Evolutionary conservation across 2,329 filamentous ascomycete genomes (phyloP), one percentile per base, ranked within the genome.

Genomic region (Colletotrichum orbiculare): DNA sequence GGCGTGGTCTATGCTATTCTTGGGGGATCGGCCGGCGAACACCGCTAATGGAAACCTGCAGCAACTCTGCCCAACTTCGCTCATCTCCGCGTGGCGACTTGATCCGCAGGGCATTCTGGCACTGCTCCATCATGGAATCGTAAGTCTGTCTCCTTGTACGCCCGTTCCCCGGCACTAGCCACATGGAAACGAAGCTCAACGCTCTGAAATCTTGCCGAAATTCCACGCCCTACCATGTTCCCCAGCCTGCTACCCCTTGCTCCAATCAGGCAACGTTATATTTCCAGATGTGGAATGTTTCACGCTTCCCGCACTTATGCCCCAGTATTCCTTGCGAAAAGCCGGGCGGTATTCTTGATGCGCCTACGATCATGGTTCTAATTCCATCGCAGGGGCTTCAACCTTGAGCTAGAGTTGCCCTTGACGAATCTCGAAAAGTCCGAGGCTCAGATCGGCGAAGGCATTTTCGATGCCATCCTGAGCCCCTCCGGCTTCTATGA

Each of bases 371-470:
- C 25, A 25, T 25, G 25, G 25, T 25, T 25, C 25, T 25, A 25
- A 55, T 38, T 15, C 17, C 49, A 4, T n/a, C 66, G 68, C 63
- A 87, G 85, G 10, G 80, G 79, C 60, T 78, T 88, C 54, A 82
- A 87, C 64, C 77, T 88, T 59, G 87, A 89, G 66, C 79, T 89
- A 9, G 86, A 86, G 56, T 71, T 89, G 8, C 85, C 87, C 5
- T 75, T 82, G 41, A 87, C 84, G 4, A 85, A 85, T 8, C 77
- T 89, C 12, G 79, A 84, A 49, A 80, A 78, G 54, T 72, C 86
- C 54, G 85, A 88, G 63, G n/a, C 81, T 89, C 5, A 82, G 85
- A 12, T 4, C 9, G 42, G 39, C 11, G 35, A 47, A 11, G 46
- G 49, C 15, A 62, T 66, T 48, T 25, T 43, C 37, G 39, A 61